phyloP scores from a whole-genome alignment of 2,329 filamentous ascomycete species.

The Cladosporium halotolerans region DNA sequence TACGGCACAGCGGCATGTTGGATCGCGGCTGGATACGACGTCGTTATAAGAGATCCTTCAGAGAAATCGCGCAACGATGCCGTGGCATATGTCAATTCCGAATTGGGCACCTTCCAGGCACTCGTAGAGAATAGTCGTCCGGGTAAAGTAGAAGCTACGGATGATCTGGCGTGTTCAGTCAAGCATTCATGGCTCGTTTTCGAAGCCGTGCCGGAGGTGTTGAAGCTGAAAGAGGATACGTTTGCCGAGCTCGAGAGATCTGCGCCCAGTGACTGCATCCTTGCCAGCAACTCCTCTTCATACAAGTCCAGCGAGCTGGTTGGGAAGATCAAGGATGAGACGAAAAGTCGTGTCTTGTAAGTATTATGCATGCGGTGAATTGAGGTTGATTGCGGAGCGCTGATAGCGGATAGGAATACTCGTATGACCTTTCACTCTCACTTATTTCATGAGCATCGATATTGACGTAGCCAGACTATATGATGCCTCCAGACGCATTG shows the following conservation, averaged over 20 bases:
- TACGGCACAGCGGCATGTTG: background rate
- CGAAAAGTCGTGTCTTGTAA: slow-evolving; percentile 41
- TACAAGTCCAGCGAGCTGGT: slow-evolving; percentile 48
- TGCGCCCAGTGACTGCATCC: slow-evolving; percentile 41
- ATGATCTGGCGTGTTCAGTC: slow-evolving; percentile 37
- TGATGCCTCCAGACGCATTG: slow-evolving; percentile 38
- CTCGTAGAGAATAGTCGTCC: slow-evolving; percentile 3
- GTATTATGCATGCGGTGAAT: slow-evolving; percentile 19
- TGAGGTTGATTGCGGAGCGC: no score
- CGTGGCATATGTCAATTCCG: slow-evolving; percentile 35
- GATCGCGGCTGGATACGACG: slow-evolving; percentile 36
- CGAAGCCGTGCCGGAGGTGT: slow-evolving; percentile 48
- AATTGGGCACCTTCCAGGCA: slow-evolving; percentile 25
- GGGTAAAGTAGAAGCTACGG: slow-evolving; percentile 29
- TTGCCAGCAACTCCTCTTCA: slow-evolving; percentile 48
- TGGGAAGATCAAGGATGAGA: slow-evolving; percentile 33
- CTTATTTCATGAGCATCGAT: slow-evolving; percentile 31
- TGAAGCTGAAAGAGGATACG: slow-evolving; percentile 43
- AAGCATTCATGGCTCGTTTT: slow-evolving; percentile 48
- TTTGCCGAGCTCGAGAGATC: slow-evolving; percentile 42
- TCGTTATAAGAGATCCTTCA: slow-evolving; percentile 39
- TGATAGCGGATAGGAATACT: no score
- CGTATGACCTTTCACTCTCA: no score
- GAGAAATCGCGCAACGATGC: slow-evolving; percentile 33
- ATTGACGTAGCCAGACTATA: slow-evolving; percentile 28